Base-by-base conservation (phyloP, 129 eudicot genomes). In the Ambrosia trifida region DNA sequence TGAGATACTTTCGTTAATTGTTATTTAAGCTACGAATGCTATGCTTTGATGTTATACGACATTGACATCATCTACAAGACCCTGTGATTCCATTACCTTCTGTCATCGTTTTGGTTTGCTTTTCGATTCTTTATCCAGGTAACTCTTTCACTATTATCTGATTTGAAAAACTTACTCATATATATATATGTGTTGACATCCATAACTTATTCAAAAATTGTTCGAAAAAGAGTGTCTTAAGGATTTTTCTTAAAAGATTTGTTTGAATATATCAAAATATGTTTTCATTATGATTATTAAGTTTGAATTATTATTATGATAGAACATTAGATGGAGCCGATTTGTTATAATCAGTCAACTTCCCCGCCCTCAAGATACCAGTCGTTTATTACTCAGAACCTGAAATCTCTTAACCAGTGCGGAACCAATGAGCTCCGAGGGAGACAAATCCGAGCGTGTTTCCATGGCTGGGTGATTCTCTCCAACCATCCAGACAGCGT, bases 401-500 rank as follows among this genome's bases (percentile, higher is more conserved):
- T 54, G 9, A 4, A 54, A 51, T 7, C 28, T 16, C 6, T 4
- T 17, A 16, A 17, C 10, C 12, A 9, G 13, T 2, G 3, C 18
- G 13, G 32, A 54, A 10, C 10, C 5, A 19, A 19, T 20, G 61
- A 19, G 61, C 14, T 20, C 0, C 33, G 3, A 0, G 33, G 61
- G 61, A 54, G 33, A 51, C 61, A 8, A 19, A 20, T 54, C 24
- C 32, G 33, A 19, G 61, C 61, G 20, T 54, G 33, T 20, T 54
- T 54, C 61, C 33, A 54, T 54, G 61, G 61, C 33, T 54, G 61
- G 61, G 5, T 54, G 14, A 54, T 54, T 54, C n/a, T 54, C 14
- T 19, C 61, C 14, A 54, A 19, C 32, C 35, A 20, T 54, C 4
- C 4, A 8, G 61, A 19, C 5, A 54, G 5, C 30, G 30, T 52